A percentile compares a stretch with the other conserved stretches of the same genome.
These are phyloP conservation scores for Ustilago esculenta DNA, from an alignment of 1,284 basidiomycete genomes.

Conservation along the genomic window DNA sequence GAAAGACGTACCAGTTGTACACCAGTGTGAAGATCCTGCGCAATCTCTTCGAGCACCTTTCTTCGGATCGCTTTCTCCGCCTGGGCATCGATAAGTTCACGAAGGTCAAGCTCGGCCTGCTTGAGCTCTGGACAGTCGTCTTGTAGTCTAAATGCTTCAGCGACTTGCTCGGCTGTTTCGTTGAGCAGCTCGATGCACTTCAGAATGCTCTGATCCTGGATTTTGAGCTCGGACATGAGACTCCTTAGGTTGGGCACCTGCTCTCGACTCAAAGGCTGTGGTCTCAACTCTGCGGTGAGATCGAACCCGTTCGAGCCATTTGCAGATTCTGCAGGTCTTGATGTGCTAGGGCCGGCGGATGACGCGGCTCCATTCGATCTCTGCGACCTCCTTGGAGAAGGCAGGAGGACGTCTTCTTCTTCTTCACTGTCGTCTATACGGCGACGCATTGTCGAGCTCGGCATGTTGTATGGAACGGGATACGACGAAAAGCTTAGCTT, in stretches of 20 bases:
- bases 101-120: conserved; percentile 36
- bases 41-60: conserved; percentile 35
- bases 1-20: conserved; percentile 20
- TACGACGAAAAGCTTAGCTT: background rate
- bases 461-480: conserved; percentile 6
- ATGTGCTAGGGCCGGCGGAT: conserved; percentile 9
- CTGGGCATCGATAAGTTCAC: conserved; percentile 54
- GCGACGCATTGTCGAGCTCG: conserved; percentile 20
- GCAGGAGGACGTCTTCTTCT: conserved; percentile 10
- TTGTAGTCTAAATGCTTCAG: conserved; percentile 24
- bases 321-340: background rate
- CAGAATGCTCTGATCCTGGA: conserved; percentile 11
- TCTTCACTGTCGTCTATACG: conserved; percentile 28
- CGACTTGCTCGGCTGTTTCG: conserved; percentile 38
- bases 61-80: conserved; percentile 40
- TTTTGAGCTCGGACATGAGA: conserved; percentile 24
- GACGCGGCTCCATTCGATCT: conserved; percentile 1
- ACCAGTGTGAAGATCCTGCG: conserved; percentile 26
- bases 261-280: conserved; percentile 21
- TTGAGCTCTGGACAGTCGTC: conserved; percentile 27
- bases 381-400: conserved; percentile 18
- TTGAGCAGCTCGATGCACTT: conserved; percentile 36
- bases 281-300: conserved; percentile 12
- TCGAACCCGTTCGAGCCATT: background rate
- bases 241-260: conserved; percentile 29